Evolutionary conservation across 2,329 filamentous ascomycete species (phyloP), one percentile per base, ranked within the genome.

Genomic region (Tolypocladium cylindrosporum): DNA sequence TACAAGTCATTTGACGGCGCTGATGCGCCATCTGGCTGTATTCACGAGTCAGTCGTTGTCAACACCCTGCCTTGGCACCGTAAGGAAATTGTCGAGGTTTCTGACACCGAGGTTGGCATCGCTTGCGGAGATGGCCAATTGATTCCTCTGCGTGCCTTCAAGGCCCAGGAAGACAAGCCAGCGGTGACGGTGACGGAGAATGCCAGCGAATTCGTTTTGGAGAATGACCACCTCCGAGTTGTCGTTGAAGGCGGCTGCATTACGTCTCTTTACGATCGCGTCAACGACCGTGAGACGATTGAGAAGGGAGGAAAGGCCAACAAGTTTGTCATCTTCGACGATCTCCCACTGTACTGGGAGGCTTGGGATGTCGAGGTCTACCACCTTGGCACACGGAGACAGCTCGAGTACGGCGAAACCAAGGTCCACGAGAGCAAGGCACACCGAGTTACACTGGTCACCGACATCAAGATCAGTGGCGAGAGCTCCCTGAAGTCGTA

Each of bases 281-380:
- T 79, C 51, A 85, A 83, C 11, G 79, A 88, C 34, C 86, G 93
- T 55, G 91, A 99, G 70, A 74, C 96, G 24, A 82, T 99, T 54
- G 81, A 90, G 3, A 75, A 82, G 64, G 85, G 83, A 42, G 82
- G 83, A 31, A 92, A 92, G 70, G 92, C 88, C 31, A 96, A 96
- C 64, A 91, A 97, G 69, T 84, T 94, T 55, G 92, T 97, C 62
- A 85, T 97, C 31, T 97, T 95, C 67, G 94, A 99, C 68, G 94
- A 99, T 75, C 97, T 97, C 75, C 92, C 92, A 27, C 81, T 97
- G 31, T 96, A 95, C 77, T 97, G 91, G 92, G 90, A 97, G 74
- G 92, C 91, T 3, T 96, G 93, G 92, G 93, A 99, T 71, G 93
- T 97, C 7, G 94, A 99, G 73, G 92, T 97, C 36, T 99, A 88